phyloP scores from a whole-genome alignment of 225 moss, liverwort and hornwort species.

The Pleurozium schreberi region DNA sequence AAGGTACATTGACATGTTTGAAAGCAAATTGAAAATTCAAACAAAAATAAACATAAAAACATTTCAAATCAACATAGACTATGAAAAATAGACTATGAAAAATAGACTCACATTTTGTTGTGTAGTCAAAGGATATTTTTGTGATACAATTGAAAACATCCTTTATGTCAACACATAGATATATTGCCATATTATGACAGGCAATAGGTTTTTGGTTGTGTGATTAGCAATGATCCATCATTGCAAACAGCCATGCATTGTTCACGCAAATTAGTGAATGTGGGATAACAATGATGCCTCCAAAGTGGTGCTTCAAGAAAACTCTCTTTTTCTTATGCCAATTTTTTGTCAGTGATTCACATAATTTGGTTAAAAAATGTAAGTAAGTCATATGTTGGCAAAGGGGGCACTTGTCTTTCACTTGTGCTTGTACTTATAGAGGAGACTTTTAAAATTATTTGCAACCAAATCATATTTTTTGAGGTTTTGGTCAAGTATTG shows the following conservation, averaged over 20 bases:
- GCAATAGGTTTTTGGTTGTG: rapidly evolving
- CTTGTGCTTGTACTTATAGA: background rate
- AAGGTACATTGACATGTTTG: too few species aligned
- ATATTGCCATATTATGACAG: background rate
- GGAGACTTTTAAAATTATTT: background rate
- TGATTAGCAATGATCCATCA: too few species aligned
- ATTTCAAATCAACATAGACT: too few species aligned
- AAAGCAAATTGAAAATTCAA: background rate
- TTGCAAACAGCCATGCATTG: too few species aligned
- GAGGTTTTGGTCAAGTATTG: background rate
- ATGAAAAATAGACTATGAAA: background rate
- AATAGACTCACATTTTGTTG: background rate
- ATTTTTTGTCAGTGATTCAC: background rate
- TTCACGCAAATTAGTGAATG: rapidly evolving
- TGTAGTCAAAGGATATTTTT: background rate
- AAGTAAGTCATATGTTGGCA: rapidly evolving
- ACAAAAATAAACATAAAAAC: background rate
- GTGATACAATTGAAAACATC: background rate
- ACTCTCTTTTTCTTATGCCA: background rate
- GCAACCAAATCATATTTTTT: background rate
- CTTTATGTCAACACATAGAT: rapidly evolving
- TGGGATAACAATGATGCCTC: rapidly evolving
- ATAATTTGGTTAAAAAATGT: background rate
- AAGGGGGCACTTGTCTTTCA: background rate
- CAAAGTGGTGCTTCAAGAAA: background rate